These are phyloP conservation scores for Nectriaceae sp. DNA, from an alignment of 2,329 filamentous ascomycete genomes.

Conservation along the genomic window DNA sequence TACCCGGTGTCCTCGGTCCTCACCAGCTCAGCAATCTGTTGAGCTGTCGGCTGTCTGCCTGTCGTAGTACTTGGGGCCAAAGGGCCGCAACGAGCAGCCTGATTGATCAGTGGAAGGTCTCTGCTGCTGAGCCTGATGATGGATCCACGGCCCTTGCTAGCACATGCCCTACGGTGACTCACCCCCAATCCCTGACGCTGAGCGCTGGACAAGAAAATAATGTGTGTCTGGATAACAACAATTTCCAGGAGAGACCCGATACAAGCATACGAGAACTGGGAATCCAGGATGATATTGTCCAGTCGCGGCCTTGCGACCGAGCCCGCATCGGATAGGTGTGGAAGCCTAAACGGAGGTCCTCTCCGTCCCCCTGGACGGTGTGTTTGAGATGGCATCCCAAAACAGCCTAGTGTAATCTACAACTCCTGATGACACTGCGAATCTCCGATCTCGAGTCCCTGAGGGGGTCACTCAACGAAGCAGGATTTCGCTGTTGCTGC, in stretches of 20 bases:
- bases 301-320: no score
- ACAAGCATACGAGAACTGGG: no score
- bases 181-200: neutral
- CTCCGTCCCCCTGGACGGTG: no score
- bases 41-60: no score
- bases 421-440: constrained; percentile 28
- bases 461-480: constrained; percentile 8
- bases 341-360: constrained; percentile 9
- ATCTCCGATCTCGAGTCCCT: constrained; percentile 25
- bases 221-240: neutral
- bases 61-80: no score
- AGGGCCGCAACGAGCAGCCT: no score
- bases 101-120: no score
- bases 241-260: no score
- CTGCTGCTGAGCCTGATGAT: neutral
- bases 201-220: constrained; percentile 1
- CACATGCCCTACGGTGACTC: neutral
- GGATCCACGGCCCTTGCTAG: neutral
- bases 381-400: constrained; percentile 3
- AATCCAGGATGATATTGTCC: no score
- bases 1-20: no score
- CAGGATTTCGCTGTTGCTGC: constrained; percentile 1
- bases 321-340: no score
- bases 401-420: constrained; percentile 19
- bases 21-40: no score